Base-by-base conservation (phyloP, 352 stramenopile genomes). In the Thalassiosira hispida region DNA sequence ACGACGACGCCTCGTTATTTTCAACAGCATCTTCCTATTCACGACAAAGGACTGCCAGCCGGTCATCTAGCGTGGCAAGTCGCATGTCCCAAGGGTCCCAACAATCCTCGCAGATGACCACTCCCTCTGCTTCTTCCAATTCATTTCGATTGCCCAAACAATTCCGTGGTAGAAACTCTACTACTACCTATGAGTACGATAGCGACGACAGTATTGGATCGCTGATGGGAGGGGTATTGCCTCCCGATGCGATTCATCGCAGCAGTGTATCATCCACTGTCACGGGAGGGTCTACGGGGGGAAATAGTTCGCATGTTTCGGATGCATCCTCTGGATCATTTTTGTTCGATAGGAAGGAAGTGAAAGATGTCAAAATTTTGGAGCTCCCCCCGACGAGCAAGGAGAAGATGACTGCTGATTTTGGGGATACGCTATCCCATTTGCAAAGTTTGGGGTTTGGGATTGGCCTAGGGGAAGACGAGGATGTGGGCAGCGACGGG, bases 141-240 rank as follows among this genome's bases (percentile, higher is more conserved):
- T 79, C 65, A 27, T 56, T 67, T n/a, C 31, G 40, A 0, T 73
- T 60, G 16, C 56, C 61, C 0, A 70, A 59, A 16, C 47, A 56
- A 14, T 46, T 51, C 20, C 1, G 49, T 64, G 33, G 14, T 25
- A 29, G 23, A 11, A 27, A 18, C 3, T 59, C 29, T 33, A 23
- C 49, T 16, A 64, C 29, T 33, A 23, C 49, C n/a, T 44, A 63
- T n/a, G 40, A 68, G 16, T 64, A 73, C 60, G 64, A 85, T 14
- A 73, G 61, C 31, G 78, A 85, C 60, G 72, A 73, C 51, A 76
- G 60, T 31, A 81, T 85, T 9, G 49, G 49, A 0, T 85, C 72
- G n/a, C 33, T 85, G 20, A 29, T 79, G 18, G 64, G 47, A 68
- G 66, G 47, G 27, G 40, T 67, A 38, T 59, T 22, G 20, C 61